phyloP scores from a whole-genome alignment of 345 rosid genomes.

The Lumnitzera racemosa region DNA sequence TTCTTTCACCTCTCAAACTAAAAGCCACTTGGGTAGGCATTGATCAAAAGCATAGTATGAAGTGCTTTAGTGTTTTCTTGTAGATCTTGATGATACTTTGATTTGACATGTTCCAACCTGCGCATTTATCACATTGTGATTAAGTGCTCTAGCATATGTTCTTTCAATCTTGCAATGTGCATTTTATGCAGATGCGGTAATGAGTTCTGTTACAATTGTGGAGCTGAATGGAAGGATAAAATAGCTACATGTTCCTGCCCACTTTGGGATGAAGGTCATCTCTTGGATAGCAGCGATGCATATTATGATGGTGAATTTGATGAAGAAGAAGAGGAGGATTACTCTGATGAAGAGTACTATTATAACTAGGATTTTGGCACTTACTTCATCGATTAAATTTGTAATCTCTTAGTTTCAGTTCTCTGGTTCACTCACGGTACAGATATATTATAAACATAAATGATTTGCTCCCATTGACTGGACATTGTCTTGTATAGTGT shows the following conservation, averaged over 20 bases:
- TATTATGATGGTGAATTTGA: conserved; percentile 14
- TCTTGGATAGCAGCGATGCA: conserved; percentile 13
- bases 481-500: too few species aligned
- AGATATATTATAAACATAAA: too few species aligned
- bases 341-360: background rate
- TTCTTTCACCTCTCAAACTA: too few species aligned
- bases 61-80: too few species aligned
- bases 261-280: conserved; percentile 41
- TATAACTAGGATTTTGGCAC: conserved; percentile 7
- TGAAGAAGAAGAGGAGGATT: conserved; percentile 1
- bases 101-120: too few species aligned
- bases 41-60: too few species aligned
- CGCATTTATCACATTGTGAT: too few species aligned
- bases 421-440: too few species aligned
- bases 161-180: background rate
- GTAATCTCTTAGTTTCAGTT: background rate
- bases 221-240: conserved; percentile 52
- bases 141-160: too few species aligned
- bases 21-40: too few species aligned
- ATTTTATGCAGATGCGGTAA: conserved; percentile 34
- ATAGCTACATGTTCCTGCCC: conserved; percentile 52
- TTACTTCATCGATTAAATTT: background rate
- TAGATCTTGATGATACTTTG: too few species aligned
- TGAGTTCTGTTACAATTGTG: conserved; percentile 69
- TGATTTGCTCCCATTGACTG: too few species aligned